These are phyloP conservation scores for Eruca vesicaria DNA, from an alignment of 441 rosid species.

Conservation along the genomic window DNA sequence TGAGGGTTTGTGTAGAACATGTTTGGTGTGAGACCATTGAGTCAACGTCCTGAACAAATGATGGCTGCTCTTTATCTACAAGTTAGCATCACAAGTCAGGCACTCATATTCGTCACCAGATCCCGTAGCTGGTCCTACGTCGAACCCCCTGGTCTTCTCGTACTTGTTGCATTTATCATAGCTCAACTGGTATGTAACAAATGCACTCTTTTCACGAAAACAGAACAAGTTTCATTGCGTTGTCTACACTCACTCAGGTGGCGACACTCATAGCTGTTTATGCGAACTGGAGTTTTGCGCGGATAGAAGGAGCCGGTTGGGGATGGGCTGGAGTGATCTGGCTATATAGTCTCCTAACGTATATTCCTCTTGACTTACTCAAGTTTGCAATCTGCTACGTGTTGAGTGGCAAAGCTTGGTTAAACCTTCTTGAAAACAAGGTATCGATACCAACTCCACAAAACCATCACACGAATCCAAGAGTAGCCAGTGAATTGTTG, in stretches of 20 bases:
- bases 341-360: conserved; percentile 66
- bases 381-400: conserved; percentile 69
- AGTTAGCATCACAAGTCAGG: conserved; percentile 90
- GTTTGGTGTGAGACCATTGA: conserved; percentile 60
- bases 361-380: conserved; percentile 76
- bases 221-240: background rate
- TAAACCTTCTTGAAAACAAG: conserved; percentile 82
- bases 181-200: conserved; percentile 70
- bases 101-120: conserved; percentile 86
- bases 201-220: background rate
- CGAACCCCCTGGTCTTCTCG: conserved; percentile 79
- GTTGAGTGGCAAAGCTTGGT: conserved; percentile 88
- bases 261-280: conserved; percentile 80
- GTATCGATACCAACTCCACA: conserved; percentile 32
- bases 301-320: conserved; percentile 76
- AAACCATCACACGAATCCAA: background rate
- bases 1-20: conserved; percentile 42
- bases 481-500: background rate
- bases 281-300: conserved; percentile 81
- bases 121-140: conserved; percentile 89
- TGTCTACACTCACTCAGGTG: conserved; percentile 44
- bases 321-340: conserved; percentile 95
- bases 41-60: conserved; percentile 44
- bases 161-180: conserved; percentile 54
- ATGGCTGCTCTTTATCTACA: conserved; percentile 85